Conservation (phyloP, 2,329 filamentous ascomycete genomes). For the Diaporthe ilicicola region DNA sequence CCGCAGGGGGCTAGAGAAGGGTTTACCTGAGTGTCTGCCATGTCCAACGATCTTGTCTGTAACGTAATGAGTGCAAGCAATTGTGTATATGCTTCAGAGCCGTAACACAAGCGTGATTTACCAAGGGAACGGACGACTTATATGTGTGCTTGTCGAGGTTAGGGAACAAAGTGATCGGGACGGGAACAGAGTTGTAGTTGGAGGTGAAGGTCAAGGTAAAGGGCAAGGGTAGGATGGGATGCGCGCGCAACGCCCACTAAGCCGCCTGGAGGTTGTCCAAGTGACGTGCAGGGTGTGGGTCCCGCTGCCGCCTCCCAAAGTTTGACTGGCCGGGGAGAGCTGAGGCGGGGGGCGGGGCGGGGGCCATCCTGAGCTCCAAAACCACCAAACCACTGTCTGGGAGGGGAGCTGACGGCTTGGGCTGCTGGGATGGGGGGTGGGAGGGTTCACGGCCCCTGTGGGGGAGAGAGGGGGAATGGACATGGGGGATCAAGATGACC, state of each 20-base stretch:
- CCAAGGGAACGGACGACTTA: slow-evolving; percentile 2
- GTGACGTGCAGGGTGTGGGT: slow-evolving; percentile 30
- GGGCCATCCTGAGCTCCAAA: slow-evolving; percentile 32
- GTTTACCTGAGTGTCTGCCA: slow-evolving; percentile 33
- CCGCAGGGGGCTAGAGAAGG: background rate
- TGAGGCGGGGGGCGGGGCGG: slow-evolving; percentile 38
- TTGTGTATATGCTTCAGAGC: background rate
- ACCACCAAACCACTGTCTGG: background rate
- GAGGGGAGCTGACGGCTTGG: background rate
- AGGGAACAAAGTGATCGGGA: background rate
- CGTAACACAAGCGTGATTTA: background rate
- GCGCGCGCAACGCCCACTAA: slow-evolving; percentile 10
- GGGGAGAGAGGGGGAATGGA: no score
- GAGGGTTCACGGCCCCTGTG: background rate
- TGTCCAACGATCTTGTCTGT: slow-evolving; percentile 3
- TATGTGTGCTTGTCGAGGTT: slow-evolving; percentile 4
- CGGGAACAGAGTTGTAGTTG: background rate
- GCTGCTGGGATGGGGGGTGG: slow-evolving; percentile 7
- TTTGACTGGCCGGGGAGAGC: slow-evolving; percentile 35
- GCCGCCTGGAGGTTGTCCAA: slow-evolving; percentile 29
- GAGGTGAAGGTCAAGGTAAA: slow-evolving; percentile 15
- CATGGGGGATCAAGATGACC: background rate
- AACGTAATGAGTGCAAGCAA: background rate
- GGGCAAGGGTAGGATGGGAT: background rate
- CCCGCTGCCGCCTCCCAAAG: background rate